phyloP scores from a whole-genome alignment of 805 yeast species.

The Alloascoidea hylecoeti region DNA sequence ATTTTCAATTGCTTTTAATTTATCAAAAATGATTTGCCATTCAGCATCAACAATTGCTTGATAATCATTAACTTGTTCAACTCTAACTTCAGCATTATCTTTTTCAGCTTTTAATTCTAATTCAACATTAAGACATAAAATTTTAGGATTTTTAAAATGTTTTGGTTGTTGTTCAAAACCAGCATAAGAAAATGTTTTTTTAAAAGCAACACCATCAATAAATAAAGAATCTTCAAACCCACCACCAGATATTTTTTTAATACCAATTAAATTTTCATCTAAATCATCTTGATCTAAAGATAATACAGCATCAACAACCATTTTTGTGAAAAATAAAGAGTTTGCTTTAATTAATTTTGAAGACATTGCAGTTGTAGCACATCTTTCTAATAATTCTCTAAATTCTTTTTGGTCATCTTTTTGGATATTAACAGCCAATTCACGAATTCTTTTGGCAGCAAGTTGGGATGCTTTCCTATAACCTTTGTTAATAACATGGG shows the following conservation, averaged over 20 bases:
- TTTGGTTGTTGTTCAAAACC: slow-evolving; percentile 99
- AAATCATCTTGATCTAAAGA: slow-evolving; percentile 74
- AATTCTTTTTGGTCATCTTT: slow-evolving; percentile 37
- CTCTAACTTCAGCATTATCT: slow-evolving; percentile 97
- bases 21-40: slow-evolving; percentile 85
- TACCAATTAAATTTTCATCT: slow-evolving; percentile 84
- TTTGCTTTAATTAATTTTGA: slow-evolving; percentile 85
- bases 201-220: slow-evolving; percentile 91
- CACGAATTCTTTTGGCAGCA: slow-evolving; percentile 61
- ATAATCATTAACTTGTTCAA: slow-evolving; percentile 84
- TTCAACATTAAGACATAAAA: slow-evolving; percentile 79
- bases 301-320: slow-evolving; percentile 93
- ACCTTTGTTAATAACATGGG: slow-evolving; percentile 81
- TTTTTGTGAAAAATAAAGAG: slow-evolving; percentile 79
- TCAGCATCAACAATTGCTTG: slow-evolving; percentile 98
- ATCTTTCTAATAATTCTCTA: slow-evolving; percentile 69
- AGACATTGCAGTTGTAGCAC: slow-evolving; percentile 97
- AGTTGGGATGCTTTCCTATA: slow-evolving; percentile 68
- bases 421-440: slow-evolving; percentile 61
- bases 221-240: slow-evolving; percentile 87
- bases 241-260: slow-evolving; percentile 93
- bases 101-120: slow-evolving; percentile 95
- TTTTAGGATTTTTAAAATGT: slow-evolving; percentile 61
- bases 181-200: slow-evolving; percentile 94
- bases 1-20: slow-evolving; percentile 66